These are phyloP conservation scores for Limnomonas spitsbergensis DNA, from an alignment of 139 green algal species.

Conservation along the genomic window DNA sequence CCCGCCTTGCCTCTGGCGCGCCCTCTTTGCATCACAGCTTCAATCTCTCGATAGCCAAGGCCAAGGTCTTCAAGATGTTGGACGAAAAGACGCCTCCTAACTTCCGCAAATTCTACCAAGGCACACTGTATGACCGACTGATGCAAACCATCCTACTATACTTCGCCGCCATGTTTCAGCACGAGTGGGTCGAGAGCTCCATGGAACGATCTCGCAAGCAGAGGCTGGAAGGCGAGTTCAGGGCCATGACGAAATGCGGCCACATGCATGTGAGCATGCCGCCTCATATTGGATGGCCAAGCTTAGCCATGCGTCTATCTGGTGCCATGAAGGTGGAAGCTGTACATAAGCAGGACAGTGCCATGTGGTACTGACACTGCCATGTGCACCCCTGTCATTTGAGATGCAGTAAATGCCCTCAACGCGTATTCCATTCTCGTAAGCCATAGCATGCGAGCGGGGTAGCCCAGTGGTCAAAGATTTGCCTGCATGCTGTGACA, in stretches of 20 bases:
- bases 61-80: conserved; percentile 39
- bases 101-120: conserved; percentile 42
- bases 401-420: no score
- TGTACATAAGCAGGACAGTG: no score
- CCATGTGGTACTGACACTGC: no score
- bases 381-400: no score
- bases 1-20: not conserved
- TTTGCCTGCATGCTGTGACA: no score
- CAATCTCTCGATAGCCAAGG: conserved; percentile 41
- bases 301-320: not conserved
- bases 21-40: conserved; percentile 32
- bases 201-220: conserved; percentile 49
- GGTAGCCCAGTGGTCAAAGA: no score
- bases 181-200: conserved; percentile 31
- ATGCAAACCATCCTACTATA: conserved; percentile 46
- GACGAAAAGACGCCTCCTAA: conserved; percentile 27
- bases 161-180: conserved; percentile 42
- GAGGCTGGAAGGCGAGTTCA: conserved; percentile 42
- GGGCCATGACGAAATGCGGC: not conserved
- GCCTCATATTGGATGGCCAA: not conserved
- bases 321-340: no score
- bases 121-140: conserved; percentile 39
- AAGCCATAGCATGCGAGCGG: no score
- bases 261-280: not conserved
- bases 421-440: no score